Base-by-base conservation (phyloP, 805 yeast species). In the Kluyveromyces starmeri region DNA sequence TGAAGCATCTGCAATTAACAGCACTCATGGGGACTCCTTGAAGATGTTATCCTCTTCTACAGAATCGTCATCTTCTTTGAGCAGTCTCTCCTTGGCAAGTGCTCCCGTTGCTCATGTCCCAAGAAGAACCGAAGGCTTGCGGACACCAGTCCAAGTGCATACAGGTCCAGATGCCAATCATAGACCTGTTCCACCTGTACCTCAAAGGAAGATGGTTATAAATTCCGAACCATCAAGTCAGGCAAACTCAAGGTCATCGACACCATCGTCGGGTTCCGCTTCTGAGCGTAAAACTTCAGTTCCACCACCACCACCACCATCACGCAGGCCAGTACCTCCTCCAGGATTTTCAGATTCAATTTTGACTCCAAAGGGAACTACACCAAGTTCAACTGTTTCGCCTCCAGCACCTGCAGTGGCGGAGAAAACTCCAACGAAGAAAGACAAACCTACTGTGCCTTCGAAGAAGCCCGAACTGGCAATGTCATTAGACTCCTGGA, bases 401-500 rank as follows among this genome's bases (percentile, higher is more conserved):
- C 33, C 46, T 4, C 45, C 51, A 13, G 23, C 32, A 16, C 37
- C 40, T 20, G 36, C 40, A 23, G 25, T 32, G 2, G 27, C 32
- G 11, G 20, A 16, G 12, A 26, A 24, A 8, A 12, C 31, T 5
- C 13, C 32, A 8, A 10, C 16, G 5, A 29, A 16, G 15, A 19
- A 20, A 28, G 17, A 15, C 11, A 23, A 20, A 35, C 55, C 62
- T 1, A 39, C 45, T 2, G 42, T 52, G 16, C 61, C 64, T 7
- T 43, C 46, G 7, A 51, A 51, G 34, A 48, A 54, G 32, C 53
- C 52, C 6, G 47, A 48, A 30, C 22, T 46, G 15, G 47, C 43
- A 15, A 34, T 49, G 30, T 38, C 58, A 2, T 56, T 68, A 64
- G 62, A 70, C 5, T 68, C 69, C 17, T 70, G 75, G 76, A 67